Evolutionary conservation across 345 rosid genomes (phyloP).

Genomic region (Cardiospermum halicacabum): DNA sequence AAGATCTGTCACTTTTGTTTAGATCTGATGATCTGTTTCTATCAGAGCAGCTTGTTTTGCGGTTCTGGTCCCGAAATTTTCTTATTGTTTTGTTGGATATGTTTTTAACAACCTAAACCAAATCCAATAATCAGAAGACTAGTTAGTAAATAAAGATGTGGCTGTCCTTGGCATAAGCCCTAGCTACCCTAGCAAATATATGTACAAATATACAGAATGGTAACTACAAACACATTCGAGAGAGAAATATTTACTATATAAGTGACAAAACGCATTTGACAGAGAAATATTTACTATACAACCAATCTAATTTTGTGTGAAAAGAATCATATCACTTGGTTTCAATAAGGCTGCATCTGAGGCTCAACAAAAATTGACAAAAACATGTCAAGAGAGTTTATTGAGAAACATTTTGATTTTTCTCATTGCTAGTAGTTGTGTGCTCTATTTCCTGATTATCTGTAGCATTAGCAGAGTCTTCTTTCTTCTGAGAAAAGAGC

Average conservation of each 20-base stretch:
- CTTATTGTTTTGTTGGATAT: too few species aligned
- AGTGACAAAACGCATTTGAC: too few species aligned
- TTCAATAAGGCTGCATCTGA: background rate
- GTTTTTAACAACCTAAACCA: too few species aligned
- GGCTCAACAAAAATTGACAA: background rate
- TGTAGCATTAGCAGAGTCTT: constrained; percentile 10
- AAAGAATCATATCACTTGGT: background rate
- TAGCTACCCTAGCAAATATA: too few species aligned
- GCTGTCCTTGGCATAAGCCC: too few species aligned
- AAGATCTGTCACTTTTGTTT: background rate
- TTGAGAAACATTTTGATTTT: constrained; percentile 3
- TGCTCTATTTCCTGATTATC: constrained; percentile 14
- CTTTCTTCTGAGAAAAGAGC: constrained; percentile 23
- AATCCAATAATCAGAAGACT: too few species aligned
- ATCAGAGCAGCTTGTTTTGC: background rate
- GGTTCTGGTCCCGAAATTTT: background rate
- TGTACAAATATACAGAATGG: too few species aligned
- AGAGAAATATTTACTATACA: background rate
- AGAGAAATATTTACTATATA: background rate
- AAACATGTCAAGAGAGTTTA: background rate
- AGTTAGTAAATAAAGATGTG: too few species aligned
- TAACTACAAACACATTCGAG: too few species aligned
- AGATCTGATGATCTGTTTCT: background rate
- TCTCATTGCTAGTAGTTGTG: constrained; percentile 8
- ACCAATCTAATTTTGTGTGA: background rate